A percentile compares a stretch with the other conserved stretches of the same genome.
Evolutionary conservation across 768 basidiomycete genomes (phyloP).

Genomic region (Trametes cinnabarina): DNA sequence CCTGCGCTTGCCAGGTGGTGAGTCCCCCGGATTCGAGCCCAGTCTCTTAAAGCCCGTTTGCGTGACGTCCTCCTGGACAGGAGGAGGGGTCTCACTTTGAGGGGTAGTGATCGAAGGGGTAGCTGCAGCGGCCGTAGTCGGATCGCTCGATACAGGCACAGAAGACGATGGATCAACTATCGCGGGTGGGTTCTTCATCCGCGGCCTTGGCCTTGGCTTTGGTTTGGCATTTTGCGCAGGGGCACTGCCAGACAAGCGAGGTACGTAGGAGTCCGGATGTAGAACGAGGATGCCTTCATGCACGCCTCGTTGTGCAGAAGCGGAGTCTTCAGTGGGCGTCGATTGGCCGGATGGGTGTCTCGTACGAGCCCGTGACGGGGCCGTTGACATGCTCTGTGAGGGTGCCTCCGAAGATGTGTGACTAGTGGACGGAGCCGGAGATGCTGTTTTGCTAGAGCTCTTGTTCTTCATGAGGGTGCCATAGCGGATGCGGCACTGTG

Average conservation of each 20-base stretch:
- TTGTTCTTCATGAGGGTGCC: conserved; percentile 17
- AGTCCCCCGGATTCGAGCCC: background rate
- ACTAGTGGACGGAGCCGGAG: conserved; percentile 16
- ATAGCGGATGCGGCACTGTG: conserved; percentile 52
- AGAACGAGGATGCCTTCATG: conserved; percentile 5
- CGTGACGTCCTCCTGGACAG: background rate
- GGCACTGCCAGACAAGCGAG: background rate
- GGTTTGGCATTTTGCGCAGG: background rate
- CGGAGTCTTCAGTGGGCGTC: background rate
- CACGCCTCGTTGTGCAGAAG: background rate
- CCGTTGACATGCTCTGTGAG: background rate
- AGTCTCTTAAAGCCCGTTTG: background rate
- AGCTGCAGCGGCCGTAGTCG: background rate
- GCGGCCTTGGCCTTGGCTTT: conserved; percentile 15
- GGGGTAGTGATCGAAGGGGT: background rate
- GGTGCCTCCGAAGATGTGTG: conserved; percentile 9
- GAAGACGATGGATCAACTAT: background rate
- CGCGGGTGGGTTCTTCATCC: background rate
- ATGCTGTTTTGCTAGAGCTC: background rate
- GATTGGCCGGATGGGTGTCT: background rate
- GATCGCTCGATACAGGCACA: background rate
- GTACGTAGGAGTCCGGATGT: conserved; percentile 7
- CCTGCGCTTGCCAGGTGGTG: background rate
- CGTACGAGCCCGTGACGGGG: background rate
- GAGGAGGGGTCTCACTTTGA: background rate